These are phyloP conservation scores for Prosopis cineraria DNA, from an alignment of 306 rosid species.

Conservation along the genomic window DNA sequence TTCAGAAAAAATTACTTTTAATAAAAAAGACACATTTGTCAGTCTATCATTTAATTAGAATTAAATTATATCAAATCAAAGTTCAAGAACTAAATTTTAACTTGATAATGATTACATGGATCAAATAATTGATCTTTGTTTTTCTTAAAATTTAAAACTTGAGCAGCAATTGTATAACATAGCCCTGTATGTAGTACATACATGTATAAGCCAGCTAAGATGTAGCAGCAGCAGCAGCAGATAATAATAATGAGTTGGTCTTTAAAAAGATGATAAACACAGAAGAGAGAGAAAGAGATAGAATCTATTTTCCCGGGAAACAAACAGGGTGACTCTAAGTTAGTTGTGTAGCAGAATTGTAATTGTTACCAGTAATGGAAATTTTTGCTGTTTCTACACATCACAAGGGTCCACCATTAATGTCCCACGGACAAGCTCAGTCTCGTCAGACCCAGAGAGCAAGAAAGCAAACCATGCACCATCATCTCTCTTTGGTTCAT, in stretches of 20 bases:
- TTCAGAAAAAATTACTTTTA: too few species aligned
- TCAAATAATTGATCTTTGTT: too few species aligned
- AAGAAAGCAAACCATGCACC: slow-evolving; percentile 38
- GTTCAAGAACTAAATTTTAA: too few species aligned
- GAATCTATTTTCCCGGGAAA: slow-evolving; percentile 20
- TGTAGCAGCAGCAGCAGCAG: too few species aligned
- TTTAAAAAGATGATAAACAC: too few species aligned
- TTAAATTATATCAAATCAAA: too few species aligned
- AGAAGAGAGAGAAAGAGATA: background rate
- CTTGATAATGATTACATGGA: too few species aligned
- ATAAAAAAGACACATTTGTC: too few species aligned
- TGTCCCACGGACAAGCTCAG: background rate
- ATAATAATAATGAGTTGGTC: too few species aligned
- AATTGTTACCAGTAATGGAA: slow-evolving; percentile 48
- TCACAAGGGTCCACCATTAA: slow-evolving; percentile 40
- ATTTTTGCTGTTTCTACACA: slow-evolving; percentile 33
- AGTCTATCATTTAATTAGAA: too few species aligned
- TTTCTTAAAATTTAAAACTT: too few species aligned
- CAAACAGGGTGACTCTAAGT: slow-evolving; percentile 16
- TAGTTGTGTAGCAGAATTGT: slow-evolving; percentile 45
- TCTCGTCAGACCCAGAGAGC: background rate
- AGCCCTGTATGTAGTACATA: background rate
- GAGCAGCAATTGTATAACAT: too few species aligned
- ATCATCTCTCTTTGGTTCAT: slow-evolving; percentile 1
- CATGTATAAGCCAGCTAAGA: background rate